Conservation (phyloP, 139 green algal genomes). For the Parachlorella kessleri region DNA sequence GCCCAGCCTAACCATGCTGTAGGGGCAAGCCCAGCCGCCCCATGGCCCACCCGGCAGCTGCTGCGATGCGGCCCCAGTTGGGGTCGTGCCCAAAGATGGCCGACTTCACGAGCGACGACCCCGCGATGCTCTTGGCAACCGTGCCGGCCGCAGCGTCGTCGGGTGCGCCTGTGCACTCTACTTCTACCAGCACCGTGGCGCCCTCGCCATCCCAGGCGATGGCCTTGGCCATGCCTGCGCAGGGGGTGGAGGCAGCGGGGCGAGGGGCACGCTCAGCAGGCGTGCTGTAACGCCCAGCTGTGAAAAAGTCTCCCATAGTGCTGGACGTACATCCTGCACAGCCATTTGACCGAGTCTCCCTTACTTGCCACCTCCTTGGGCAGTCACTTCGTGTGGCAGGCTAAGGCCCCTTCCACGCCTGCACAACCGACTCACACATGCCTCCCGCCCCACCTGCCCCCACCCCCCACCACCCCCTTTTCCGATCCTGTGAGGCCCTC, state of each 20-base stretch:
- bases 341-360: too few species aligned
- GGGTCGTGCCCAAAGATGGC: slow-evolving; percentile 97
- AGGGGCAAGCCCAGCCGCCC: too few species aligned
- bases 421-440: too few species aligned
- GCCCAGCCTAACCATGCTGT: too few species aligned
- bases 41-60: slow-evolving; percentile 87
- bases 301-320: too few species aligned
- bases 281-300: not conserved
- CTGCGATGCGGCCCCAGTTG: slow-evolving; percentile 98
- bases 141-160: slow-evolving; percentile 57
- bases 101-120: slow-evolving; percentile 87
- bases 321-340: too few species aligned
- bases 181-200: slow-evolving; percentile 95
- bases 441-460: too few species aligned
- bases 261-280: not conserved
- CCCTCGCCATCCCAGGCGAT: slow-evolving; percentile 99
- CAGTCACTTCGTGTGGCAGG: too few species aligned
- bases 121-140: slow-evolving; percentile 82
- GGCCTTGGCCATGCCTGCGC: slow-evolving; percentile 88
- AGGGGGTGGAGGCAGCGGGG: not conserved
- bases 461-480: too few species aligned
- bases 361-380: too few species aligned
- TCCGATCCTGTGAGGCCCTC: too few species aligned
- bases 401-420: too few species aligned
- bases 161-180: slow-evolving; percentile 55